Evolutionary conservation across 768 basidiomycete species (phyloP).

Genomic region (Pisolithus tinctorius): DNA sequence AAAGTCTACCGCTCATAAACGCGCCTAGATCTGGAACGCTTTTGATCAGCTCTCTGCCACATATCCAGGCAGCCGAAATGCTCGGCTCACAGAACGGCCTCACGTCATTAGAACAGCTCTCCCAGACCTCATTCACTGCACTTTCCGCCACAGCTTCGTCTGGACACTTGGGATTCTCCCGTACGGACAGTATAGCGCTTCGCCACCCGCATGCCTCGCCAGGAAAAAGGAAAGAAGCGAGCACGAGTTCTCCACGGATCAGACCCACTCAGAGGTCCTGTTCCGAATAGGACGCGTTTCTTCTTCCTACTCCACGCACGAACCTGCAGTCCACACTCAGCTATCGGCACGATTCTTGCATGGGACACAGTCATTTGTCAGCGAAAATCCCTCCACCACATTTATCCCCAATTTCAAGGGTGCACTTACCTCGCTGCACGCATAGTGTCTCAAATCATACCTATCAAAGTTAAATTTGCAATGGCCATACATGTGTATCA

Average conservation of each 20-base stretch:
- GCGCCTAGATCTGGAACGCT: slow-evolving; percentile 21
- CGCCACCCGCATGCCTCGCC: slow-evolving; percentile 82
- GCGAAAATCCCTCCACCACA: not conserved
- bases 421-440: slow-evolving; percentile 87
- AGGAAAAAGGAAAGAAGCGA: not conserved
- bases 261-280: slow-evolving; percentile 46
- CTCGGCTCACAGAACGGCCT: slow-evolving; percentile 93
- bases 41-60: not conserved
- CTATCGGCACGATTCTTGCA: slow-evolving; percentile 89
- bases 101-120: slow-evolving; percentile 92
- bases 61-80: not conserved
- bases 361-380: not conserved
- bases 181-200: slow-evolving; percentile 76
- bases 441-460: slow-evolving; percentile 86
- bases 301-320: slow-evolving; percentile 72
- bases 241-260: not conserved
- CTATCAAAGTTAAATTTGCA: slow-evolving; percentile 93
- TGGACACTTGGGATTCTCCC: slow-evolving; percentile 73
- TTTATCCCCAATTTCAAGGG: too few relatives aligned
- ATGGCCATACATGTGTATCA: slow-evolving; percentile 94
- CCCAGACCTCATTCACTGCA: slow-evolving; percentile 95
- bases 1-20: slow-evolving; percentile 14
- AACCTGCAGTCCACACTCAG: slow-evolving; percentile 90
- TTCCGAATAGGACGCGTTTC: slow-evolving; percentile 76
- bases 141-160: slow-evolving; percentile 71